Conservation (phyloP, 2,329 filamentous ascomycete species). For the Cercospora sp. region DNA sequence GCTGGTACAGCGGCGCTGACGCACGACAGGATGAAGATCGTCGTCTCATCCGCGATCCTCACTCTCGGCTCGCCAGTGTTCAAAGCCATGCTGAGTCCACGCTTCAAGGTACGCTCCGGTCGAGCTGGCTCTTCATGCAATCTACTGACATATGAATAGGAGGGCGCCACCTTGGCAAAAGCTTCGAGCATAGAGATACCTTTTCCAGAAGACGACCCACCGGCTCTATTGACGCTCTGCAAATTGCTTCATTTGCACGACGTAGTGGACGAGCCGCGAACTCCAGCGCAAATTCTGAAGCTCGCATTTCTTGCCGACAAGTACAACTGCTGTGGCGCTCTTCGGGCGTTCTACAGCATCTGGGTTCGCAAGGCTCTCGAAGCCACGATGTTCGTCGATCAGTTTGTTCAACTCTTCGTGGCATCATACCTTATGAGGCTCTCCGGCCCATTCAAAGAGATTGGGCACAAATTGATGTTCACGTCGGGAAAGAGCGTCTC, state of each 20-base stretch:
- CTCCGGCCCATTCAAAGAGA: not conserved
- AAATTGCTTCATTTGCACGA: slow-evolving; percentile 17
- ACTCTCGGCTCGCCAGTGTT: slow-evolving; percentile 20
- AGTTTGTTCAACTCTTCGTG: too few relatives aligned
- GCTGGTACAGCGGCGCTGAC: not conserved
- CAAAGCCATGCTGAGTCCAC: slow-evolving; percentile 17
- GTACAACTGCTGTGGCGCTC: slow-evolving; percentile 9
- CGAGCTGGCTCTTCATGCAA: too few relatives aligned
- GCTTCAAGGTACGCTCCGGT: not conserved
- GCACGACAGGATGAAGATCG: not conserved
- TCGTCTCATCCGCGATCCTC: slow-evolving; percentile 15
- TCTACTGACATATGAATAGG: not conserved
- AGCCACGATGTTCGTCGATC: too few relatives aligned
- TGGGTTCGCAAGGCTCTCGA: not conserved
- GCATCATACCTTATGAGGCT: not conserved
- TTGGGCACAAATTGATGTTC: too few relatives aligned
- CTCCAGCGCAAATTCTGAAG: not conserved
- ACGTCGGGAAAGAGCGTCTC: too few relatives aligned
- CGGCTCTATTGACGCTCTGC: slow-evolving; percentile 16
- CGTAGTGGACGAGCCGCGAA: not conserved
- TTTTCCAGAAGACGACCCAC: slow-evolving; percentile 12
- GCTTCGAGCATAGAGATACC: slow-evolving; percentile 5
- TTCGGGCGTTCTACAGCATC: not conserved
- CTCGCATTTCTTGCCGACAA: slow-evolving; percentile 13
- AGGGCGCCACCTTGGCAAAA: slow-evolving; percentile 9